Evolutionary conservation across 805 yeast species (phyloP), one percentile per base, ranked within the genome.

Genomic region (Saturnispora mendoncae): DNA sequence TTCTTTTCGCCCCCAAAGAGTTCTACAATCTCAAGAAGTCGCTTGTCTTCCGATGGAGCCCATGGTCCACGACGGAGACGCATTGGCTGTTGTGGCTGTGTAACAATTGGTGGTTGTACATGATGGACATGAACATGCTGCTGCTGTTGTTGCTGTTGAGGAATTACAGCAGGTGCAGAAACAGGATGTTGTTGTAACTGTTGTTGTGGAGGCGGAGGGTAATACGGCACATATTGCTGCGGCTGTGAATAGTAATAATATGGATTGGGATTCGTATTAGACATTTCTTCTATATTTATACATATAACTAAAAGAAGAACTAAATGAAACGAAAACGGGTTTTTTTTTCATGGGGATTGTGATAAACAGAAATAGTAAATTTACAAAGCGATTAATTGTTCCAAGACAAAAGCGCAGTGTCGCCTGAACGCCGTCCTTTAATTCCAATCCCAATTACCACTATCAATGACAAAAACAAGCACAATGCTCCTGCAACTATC

Each of bases 21-120:
- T 31, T 73, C 64, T 30, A 86, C 84, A 19, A 86, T 68, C 18
- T 79, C 82, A 55, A 86, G 61, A 36, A 86, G 69, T 51, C 74
- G 72, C 48, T 71, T 73, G 60, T 86, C 96, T 53, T 86, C 96
- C 20, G 78, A 80, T 1, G 87, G 80, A 5, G 92, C 76, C 96
- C 96, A 86, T 0, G 95, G 94, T 1, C 96, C 96, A 36, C 92
- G 65, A 47, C 81, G 63, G 13, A 56, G 46, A 31, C 52, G 53
- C 39, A 26, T 26, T 5, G 34, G 39, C 19, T 25, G 33, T 10
- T 33, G 42, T 13, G 28, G 24, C 19, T 30, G 33, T 15, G 23
- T 12, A 10, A 10, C 9, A 7, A 25, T 8, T 21, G 37, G 6
- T n/a, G 25, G 29, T 20, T 23, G 25, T 30, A 6, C 33, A n/a